phyloP scores from a whole-genome alignment of 768 basidiomycete genomes.

The Ramaria rubella region DNA sequence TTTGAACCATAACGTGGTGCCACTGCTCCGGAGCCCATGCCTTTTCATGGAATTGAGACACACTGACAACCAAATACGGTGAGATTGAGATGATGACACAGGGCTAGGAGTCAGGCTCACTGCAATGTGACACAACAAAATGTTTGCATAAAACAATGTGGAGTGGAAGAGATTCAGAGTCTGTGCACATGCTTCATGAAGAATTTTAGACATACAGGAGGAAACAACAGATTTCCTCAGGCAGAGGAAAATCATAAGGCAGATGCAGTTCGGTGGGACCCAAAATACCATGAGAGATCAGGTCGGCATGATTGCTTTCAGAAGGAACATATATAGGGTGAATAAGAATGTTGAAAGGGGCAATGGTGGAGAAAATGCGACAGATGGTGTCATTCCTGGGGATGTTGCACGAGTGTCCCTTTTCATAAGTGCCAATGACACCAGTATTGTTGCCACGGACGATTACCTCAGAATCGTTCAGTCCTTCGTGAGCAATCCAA shows the following conservation, averaged over 20 bases:
- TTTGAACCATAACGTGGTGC: not conserved
- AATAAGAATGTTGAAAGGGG: not conserved
- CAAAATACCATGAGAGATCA: not conserved
- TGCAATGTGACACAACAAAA: not conserved
- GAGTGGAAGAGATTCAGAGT: not conserved
- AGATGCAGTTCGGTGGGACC: no score
- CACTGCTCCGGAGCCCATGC: not conserved
- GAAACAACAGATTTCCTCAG: not conserved
- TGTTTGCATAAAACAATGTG: not conserved
- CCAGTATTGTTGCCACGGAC: constrained; percentile 7
- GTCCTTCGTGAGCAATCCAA: not conserved
- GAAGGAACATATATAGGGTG: not conserved
- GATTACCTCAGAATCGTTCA: not conserved
- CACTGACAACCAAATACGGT: not conserved
- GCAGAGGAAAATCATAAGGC: not conserved
- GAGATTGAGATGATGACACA: constrained; percentile 21
- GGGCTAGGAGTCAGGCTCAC: not conserved
- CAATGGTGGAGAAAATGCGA: not conserved
- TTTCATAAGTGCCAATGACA: not conserved
- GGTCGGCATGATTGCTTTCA: not conserved
- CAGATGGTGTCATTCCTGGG: not conserved
- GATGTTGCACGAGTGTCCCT: not conserved
- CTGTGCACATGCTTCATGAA: not conserved
- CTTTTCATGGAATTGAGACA: not conserved
- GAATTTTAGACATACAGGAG: not conserved